Percentiles rank a stretch among this genome's conserved stretches.
Conservation (phyloP, 805 yeast genomes). For the Komagataella populi region DNA sequence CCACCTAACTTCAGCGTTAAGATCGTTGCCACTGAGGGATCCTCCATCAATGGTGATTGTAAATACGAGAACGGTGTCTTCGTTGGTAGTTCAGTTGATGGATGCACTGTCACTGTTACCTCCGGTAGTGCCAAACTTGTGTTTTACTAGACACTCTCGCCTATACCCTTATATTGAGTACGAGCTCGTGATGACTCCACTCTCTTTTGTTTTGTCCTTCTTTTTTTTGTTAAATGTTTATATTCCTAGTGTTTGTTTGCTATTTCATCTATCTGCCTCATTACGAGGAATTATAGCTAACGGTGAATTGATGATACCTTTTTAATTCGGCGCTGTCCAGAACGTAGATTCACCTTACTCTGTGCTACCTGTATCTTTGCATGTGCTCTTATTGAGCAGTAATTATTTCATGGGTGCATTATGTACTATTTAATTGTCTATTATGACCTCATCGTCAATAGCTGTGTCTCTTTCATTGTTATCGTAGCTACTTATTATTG, state of each 20-base stretch:
- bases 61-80: slow-evolving; percentile 26
- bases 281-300: not conserved
- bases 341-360: not conserved
- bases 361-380: too few species aligned
- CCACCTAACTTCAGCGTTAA: slow-evolving; percentile 45
- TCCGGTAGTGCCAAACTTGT: slow-evolving; percentile 20
- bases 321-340: not conserved
- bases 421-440: not conserved
- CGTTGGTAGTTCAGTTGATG: slow-evolving; percentile 52
- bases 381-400: not conserved
- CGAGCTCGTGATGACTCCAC: not conserved
- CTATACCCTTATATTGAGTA: not conserved
- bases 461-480: not conserved
- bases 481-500: not conserved
- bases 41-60: slow-evolving; percentile 25
- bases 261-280: not conserved
- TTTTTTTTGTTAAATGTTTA: not conserved
- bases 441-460: not conserved
- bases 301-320: not conserved
- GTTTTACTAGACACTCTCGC: slow-evolving; percentile 10
- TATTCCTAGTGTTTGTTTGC: not conserved
- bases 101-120: slow-evolving; percentile 55
- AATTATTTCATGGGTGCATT: not conserved
- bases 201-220: not conserved
- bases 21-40: slow-evolving; percentile 22